Conservation (phyloP, 169 alveolate genomes). For the Theileria luwenshuni region DNA sequence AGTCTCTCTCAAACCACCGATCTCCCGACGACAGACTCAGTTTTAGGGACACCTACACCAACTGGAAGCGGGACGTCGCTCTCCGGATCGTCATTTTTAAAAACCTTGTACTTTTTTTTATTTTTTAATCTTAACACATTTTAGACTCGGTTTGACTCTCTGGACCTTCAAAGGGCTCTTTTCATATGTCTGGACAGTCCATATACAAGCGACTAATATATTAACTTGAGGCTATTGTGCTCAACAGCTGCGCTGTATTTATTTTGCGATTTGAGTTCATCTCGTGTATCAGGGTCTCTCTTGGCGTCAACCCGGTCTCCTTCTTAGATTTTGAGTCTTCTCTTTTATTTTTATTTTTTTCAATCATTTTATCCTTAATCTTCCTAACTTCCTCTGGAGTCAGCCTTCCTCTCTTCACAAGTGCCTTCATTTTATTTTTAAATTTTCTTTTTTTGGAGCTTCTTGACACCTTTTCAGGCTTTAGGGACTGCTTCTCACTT, state of each 20-base stretch:
- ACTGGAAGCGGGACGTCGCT: slow-evolving; percentile 56
- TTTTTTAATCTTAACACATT: background rate
- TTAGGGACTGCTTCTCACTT: background rate
- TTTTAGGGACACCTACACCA: slow-evolving; percentile 9
- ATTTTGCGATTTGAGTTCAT: slow-evolving; percentile 48
- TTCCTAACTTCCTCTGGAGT: slow-evolving; percentile 43
- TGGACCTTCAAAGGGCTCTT: slow-evolving; percentile 52
- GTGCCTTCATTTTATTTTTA: slow-evolving; percentile 53
- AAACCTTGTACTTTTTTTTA: slow-evolving; percentile 19
- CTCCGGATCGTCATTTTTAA: slow-evolving; percentile 46
- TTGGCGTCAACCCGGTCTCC: slow-evolving; percentile 48
- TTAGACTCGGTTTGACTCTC: slow-evolving; percentile 44
- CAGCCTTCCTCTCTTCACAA: slow-evolving; percentile 59
- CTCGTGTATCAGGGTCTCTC: slow-evolving; percentile 7
- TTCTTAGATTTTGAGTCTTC: slow-evolving; percentile 41
- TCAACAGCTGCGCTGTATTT: slow-evolving; percentile 51
- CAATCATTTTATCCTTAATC: slow-evolving; percentile 35
- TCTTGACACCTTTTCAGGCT: slow-evolving; percentile 24
- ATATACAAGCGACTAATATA: background rate
- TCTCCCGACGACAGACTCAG: background rate
- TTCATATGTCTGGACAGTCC: slow-evolving; percentile 67
- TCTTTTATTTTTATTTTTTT: slow-evolving; percentile 34
- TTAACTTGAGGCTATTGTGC: background rate
- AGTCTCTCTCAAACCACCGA: background rate
- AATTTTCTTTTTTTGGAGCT: slow-evolving; percentile 61